phyloP scores from a whole-genome alignment of 176 grass and related monocot genomes.

The Oropetium thomaeum region DNA sequence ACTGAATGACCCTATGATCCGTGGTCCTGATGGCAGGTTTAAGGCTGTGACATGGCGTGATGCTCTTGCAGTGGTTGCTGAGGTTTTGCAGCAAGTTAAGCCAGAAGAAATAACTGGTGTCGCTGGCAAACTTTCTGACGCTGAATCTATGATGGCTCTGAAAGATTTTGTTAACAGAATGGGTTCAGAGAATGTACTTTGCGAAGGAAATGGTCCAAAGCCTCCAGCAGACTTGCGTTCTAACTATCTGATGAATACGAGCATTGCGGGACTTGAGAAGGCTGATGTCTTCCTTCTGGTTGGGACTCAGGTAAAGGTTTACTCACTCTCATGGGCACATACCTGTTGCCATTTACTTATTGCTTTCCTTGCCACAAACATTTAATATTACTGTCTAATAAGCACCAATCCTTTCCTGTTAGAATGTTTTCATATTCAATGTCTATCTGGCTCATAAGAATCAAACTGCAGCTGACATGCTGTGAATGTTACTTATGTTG shows the following conservation, averaged over 20 bases:
- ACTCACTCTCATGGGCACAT: background rate
- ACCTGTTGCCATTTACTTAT: slow-evolving; percentile 9
- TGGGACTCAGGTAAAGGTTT: slow-evolving; percentile 82
- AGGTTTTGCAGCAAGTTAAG: slow-evolving; percentile 86
- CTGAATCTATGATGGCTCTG: slow-evolving; percentile 95
- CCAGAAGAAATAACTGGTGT: slow-evolving; percentile 89
- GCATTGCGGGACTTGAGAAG: slow-evolving; percentile 86
- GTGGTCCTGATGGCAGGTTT: slow-evolving; percentile 86
- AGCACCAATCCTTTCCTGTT: background rate
- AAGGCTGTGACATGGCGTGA: slow-evolving; percentile 89
- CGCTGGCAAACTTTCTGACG: slow-evolving; percentile 91
- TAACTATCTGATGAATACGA: slow-evolving; percentile 87
- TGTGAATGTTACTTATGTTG: background rate
- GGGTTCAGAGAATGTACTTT: slow-evolving; percentile 87
- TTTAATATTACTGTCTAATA: background rate
- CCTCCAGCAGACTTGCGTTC: slow-evolving; percentile 85
- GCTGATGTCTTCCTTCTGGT: slow-evolving; percentile 96
- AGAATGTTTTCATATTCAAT: slow-evolving; percentile 10
- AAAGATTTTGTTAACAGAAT: slow-evolving; percentile 97
- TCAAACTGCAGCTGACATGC: background rate
- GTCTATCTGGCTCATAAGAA: background rate
- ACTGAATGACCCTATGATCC: slow-evolving; percentile 97
- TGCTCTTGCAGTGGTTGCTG: slow-evolving; percentile 81
- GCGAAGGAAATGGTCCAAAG: slow-evolving; percentile 80
- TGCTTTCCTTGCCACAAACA: background rate